Conservation (phyloP, 768 basidiomycete genomes). For the Naganishia onofrii region DNA sequence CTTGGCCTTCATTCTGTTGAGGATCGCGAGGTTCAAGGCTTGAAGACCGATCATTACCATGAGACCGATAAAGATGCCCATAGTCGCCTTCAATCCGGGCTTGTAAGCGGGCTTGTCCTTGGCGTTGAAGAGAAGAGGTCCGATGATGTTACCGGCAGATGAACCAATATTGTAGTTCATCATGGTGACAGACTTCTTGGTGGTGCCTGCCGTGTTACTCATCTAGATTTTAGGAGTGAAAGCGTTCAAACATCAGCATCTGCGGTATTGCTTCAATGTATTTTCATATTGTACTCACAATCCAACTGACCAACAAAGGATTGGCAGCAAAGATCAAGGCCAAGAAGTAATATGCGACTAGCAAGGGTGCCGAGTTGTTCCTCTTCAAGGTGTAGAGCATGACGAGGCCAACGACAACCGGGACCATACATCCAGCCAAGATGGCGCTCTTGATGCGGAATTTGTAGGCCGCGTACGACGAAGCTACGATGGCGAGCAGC, state of each 20-base stretch:
- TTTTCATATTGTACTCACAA: conserved; percentile 14
- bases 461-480: conserved; percentile 38
- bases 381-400: conserved; percentile 41
- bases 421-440: conserved; percentile 36
- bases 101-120: conserved; percentile 42
- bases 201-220: conserved; percentile 42
- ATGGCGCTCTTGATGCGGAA: conserved; percentile 41
- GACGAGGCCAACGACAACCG: conserved; percentile 42
- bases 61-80: conserved; percentile 43
- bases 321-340: conserved; percentile 51
- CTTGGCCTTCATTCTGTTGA: conserved; percentile 47
- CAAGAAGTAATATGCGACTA: conserved; percentile 50
- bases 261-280: conserved; percentile 29
- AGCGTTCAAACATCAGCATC: not conserved
- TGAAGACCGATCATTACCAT: conserved; percentile 33
- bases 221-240: conserved; percentile 4
- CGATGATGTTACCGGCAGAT: conserved; percentile 47
- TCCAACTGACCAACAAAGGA: conserved; percentile 41
- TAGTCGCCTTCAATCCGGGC: conserved; percentile 37
- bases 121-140: conserved; percentile 48
- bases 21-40: conserved; percentile 35
- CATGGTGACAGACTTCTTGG: conserved; percentile 53
- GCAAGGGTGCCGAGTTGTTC: conserved; percentile 33
- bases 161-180: conserved; percentile 55
- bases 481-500: conserved; percentile 39